Conservation (phyloP, 2,329 filamentous ascomycete species). For the Monosporascus sp. region DNA sequence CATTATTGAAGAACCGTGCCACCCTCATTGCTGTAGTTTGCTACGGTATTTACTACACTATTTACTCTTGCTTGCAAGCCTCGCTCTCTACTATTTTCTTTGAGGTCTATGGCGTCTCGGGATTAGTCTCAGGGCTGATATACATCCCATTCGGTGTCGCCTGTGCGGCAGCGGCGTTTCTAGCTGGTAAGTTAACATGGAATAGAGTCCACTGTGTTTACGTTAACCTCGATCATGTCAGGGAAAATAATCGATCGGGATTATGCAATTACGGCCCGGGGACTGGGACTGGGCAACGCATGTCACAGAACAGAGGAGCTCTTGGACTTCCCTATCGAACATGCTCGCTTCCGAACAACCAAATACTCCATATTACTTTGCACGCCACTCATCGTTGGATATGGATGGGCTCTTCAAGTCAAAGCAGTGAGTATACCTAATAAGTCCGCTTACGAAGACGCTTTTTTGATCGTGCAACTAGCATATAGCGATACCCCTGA, state of each 20-base stretch:
- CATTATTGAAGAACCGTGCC: background rate
- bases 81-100: conserved; percentile 7
- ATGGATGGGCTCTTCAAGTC: conserved; percentile 7
- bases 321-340: conserved; percentile 5
- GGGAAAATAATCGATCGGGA: conserved; percentile 5
- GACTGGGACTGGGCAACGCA: background rate
- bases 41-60: conserved; percentile 4
- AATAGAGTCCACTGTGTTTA: background rate
- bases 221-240: background rate
- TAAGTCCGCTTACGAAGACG: background rate
- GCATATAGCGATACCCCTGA: conserved; percentile 8
- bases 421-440: background rate
- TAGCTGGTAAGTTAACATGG: background rate
- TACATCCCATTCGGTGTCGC: conserved; percentile 10
- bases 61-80: conserved; percentile 9
- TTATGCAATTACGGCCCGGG: conserved; percentile 1
- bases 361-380: conserved; percentile 2
- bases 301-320: background rate
- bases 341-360: conserved; percentile 2
- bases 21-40: conserved; percentile 1
- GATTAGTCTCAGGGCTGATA: conserved; percentile 3
- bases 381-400: conserved; percentile 4
- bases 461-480: background rate
- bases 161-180: conserved; percentile 4
- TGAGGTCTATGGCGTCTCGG: conserved; percentile 4